Evolutionary conservation across 306 rosid species (phyloP).

Genomic region (Malus sieversii): DNA sequence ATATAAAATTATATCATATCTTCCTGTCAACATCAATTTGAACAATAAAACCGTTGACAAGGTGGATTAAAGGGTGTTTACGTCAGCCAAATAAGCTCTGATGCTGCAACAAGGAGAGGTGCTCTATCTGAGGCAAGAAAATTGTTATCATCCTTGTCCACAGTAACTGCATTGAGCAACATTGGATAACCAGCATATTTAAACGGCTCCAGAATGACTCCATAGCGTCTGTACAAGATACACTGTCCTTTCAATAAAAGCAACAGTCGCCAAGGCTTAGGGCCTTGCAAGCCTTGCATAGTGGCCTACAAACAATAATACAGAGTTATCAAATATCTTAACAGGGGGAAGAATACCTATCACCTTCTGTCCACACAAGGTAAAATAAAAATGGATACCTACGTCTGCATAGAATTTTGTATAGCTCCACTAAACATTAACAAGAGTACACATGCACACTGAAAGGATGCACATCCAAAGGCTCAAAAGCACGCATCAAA

Average conservation of each 20-base stretch:
- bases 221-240: constrained; percentile 90
- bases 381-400: not conserved
- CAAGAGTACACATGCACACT: not conserved
- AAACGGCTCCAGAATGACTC: constrained; percentile 82
- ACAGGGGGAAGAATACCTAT: not conserved
- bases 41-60: constrained; percentile 12
- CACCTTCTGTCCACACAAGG: not conserved
- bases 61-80: constrained; percentile 24
- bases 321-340: constrained; percentile 11
- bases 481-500: not conserved
- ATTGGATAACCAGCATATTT: constrained; percentile 98
- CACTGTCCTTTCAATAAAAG: constrained; percentile 96
- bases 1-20: constrained; percentile 13
- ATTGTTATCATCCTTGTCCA: constrained; percentile 86
- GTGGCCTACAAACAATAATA: constrained; percentile 63
- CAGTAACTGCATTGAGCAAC: constrained; percentile 93
- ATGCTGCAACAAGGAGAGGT: constrained; percentile 89
- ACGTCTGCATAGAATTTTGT: not conserved
- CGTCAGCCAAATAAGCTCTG: constrained; percentile 99
- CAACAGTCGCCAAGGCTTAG: constrained; percentile 94
- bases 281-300: constrained; percentile 99
- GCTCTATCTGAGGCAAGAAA: constrained; percentile 91
- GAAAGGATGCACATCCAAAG: not conserved
- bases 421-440: not conserved
- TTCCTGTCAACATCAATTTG: constrained; percentile 10